These are phyloP conservation scores for Domatiomyces globalis DNA, from an alignment of 2,329 filamentous ascomycete species.

Conservation along the genomic window DNA sequence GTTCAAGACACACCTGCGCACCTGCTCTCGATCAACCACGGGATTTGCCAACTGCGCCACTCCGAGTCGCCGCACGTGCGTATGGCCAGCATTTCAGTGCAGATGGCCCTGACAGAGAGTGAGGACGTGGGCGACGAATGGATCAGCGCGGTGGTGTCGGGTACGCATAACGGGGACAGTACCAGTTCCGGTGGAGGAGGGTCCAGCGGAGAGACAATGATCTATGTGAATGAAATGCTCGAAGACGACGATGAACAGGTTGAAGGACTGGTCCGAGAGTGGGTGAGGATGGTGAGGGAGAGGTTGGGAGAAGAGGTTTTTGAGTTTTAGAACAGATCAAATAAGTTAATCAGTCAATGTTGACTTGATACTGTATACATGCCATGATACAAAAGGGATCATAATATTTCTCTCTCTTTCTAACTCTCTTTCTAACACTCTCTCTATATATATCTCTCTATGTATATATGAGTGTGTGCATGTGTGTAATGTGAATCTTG, in stretches of 20 bases:
- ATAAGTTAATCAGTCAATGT: too few relatives aligned
- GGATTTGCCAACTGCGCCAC: slow-evolving; percentile 60
- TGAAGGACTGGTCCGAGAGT: slow-evolving; percentile 73
- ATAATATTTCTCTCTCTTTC: too few relatives aligned
- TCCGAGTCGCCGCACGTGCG: slow-evolving; percentile 58
- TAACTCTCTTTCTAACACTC: too few relatives aligned
- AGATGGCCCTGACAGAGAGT: slow-evolving; percentile 60
- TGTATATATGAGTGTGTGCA: too few relatives aligned
- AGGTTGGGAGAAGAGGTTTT: slow-evolving; percentile 64
- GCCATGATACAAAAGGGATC: too few relatives aligned
- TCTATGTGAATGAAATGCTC: slow-evolving; percentile 86
- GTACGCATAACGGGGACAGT: slow-evolving; percentile 2
- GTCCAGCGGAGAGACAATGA: slow-evolving; percentile 60
- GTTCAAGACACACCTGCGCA: slow-evolving; percentile 61
- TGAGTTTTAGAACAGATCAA: slow-evolving; percentile 8
- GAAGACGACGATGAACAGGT: slow-evolving; percentile 94
- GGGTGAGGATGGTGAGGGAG: slow-evolving; percentile 81
- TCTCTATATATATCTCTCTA: too few relatives aligned
- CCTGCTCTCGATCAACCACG: slow-evolving; percentile 73
- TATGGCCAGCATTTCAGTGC: slow-evolving; percentile 65
- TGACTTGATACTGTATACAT: too few relatives aligned
- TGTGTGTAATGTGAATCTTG: too few relatives aligned
- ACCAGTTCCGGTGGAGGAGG: slow-evolving; percentile 8
- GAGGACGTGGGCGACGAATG: slow-evolving; percentile 73
- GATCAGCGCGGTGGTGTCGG: slow-evolving; percentile 40